phyloP scores from a whole-genome alignment of 495 filamentous ascomycete species.

The Trichoderma virens region DNA sequence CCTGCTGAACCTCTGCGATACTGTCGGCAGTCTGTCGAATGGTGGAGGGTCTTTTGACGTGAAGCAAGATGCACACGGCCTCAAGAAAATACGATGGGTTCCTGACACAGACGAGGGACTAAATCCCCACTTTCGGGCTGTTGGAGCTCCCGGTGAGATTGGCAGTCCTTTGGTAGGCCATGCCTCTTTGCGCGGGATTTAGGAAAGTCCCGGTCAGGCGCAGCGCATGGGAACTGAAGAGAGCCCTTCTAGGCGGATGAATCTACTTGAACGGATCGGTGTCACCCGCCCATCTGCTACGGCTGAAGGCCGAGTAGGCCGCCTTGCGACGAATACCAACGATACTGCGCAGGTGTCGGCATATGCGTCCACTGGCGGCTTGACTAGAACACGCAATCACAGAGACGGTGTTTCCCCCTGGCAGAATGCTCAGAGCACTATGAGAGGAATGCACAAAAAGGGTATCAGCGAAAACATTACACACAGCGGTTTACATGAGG shows the following conservation, averaged over 20 bases:
- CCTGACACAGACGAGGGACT: conserved; percentile 28
- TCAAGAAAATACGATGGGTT: conserved; percentile 53
- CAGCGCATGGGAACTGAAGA: not conserved
- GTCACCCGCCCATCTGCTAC: not conserved
- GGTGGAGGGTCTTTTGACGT: conserved; percentile 79
- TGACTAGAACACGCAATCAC: no score
- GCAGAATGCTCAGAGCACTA: not conserved
- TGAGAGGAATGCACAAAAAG: not conserved
- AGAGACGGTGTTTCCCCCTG: not conserved
- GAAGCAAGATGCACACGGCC: conserved; percentile 38
- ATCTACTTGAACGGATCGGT: not conserved
- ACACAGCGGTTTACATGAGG: not conserved
- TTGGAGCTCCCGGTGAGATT: conserved; percentile 49
- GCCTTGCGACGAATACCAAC: no score
- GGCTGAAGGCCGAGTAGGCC: not conserved
- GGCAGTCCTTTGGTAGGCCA: conserved; percentile 49
- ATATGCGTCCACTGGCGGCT: no score
- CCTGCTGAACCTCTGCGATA: conserved; percentile 84
- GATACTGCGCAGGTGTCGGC: no score
- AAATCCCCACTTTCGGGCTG: conserved; percentile 25
- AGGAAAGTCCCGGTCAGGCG: not conserved
- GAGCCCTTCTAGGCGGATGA: not conserved
- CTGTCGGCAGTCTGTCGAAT: conserved; percentile 77
- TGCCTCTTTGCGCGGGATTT: conserved; percentile 13
- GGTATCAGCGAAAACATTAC: not conserved